Conservation (phyloP, 768 basidiomycete genomes). For the Cantharellus cinnabarinus region DNA sequence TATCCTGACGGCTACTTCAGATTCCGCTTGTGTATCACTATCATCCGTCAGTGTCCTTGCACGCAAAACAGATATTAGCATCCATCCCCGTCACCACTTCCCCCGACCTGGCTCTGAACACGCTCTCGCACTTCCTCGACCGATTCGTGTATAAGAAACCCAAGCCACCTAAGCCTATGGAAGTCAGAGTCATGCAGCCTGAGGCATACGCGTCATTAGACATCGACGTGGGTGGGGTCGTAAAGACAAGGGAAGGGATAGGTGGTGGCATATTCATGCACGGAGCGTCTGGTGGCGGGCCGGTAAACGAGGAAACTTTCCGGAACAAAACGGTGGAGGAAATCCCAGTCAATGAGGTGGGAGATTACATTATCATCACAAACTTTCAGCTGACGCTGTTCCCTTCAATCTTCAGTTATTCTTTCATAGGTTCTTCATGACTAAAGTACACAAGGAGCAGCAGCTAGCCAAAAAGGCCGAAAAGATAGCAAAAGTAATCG, state of each 20-base stretch:
- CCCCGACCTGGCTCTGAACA: conserved; percentile 80
- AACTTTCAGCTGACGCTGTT: background rate
- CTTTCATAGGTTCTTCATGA: conserved; percentile 76
- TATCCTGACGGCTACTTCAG: conserved; percentile 18
- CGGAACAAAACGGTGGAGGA: conserved; percentile 46
- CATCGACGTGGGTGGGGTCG: conserved; percentile 32
- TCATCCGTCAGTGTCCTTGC: conserved; percentile 77
- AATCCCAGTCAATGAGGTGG: conserved; percentile 72
- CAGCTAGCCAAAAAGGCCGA: conserved; percentile 28
- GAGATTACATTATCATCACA: background rate
- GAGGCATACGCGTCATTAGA: conserved; percentile 29
- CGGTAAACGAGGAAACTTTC: conserved; percentile 58
- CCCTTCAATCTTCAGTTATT: conserved; percentile 34
- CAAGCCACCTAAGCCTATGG: conserved; percentile 51
- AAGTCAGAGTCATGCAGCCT: conserved; percentile 94
- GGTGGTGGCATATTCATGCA: conserved; percentile 30
- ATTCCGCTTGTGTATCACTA: conserved; percentile 66
- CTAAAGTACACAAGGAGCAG: conserved; percentile 38
- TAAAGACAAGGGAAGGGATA: conserved; percentile 39
- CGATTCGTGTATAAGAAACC: conserved; percentile 95
- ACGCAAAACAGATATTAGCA: conserved; percentile 61
- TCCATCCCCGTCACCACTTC: conserved; percentile 58
- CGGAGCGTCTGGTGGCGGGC: conserved; percentile 19
- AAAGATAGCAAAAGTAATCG: conserved; percentile 10
- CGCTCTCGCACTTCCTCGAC: conserved; percentile 86